Base-by-base conservation (phyloP, 169 alveolate species). In the Plasmodium coatneyi region DNA sequence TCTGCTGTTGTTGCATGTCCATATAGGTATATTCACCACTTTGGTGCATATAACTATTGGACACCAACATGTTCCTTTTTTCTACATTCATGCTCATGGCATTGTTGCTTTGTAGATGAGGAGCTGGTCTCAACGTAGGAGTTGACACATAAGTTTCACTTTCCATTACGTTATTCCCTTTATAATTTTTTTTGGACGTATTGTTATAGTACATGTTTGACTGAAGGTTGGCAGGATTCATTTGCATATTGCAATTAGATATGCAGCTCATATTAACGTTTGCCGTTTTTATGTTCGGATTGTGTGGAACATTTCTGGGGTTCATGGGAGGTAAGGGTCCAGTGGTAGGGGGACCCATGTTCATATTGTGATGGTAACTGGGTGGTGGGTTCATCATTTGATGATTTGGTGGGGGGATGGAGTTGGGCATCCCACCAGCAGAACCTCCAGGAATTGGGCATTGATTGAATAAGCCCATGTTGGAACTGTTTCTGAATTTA, bases 81-180 rank as follows among this genome's bases (percentile, higher is more conserved):
- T 83, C 92, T 7, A 83, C 52, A 6, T 70, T 39, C 43, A 83
- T 66, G 76, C 52, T 83, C 10, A 83, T 25, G 0, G 92, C n/a
- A 41, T 22, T 83, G 52, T 30, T 83, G 49, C 16, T 66, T n/a
- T 83, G 83, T 7, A 71, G 92, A 5, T 43, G 34, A 5, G 92
- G 83, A 22, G 92, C 83, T 6, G 92, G 70, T 4, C 81, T 83
- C 36, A 83, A 83, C 30, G 82, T 83, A 19, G 92, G 92, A 36
- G 54, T 28, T 25, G 80, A 6, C 25, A n/a, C 7, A 71, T 70
- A 83, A 14, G n/a, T 5, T n/a, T 70, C 92, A 9, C 60, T n/a
- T 39, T 83, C 92, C n/a, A 36, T 22, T 16, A 66, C 5, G 74
- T 39, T 83, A 83, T 83, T 83, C 9, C 70, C 74, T 36, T 83